Base-by-base conservation (phyloP, 805 yeast genomes). In the Ogataea methylovora region DNA sequence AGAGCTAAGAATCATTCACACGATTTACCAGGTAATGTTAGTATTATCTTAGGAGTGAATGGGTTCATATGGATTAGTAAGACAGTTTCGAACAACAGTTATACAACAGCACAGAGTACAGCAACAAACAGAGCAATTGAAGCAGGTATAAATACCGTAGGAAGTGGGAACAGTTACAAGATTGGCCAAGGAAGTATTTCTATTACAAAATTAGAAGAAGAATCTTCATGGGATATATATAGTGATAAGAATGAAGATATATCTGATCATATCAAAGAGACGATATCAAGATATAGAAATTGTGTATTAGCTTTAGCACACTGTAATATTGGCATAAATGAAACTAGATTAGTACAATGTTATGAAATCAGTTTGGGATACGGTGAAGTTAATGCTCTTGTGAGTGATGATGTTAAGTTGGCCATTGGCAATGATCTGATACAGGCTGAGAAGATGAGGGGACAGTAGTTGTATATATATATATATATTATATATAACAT, bases 21-120 rank as follows among this genome's bases (percentile, higher is more conserved):
- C 60, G 73, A 75, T 38, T 66, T 92, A n/a, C 95, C 96, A 1
- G 97, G 97, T n/a, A 84, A 84, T 47, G 85, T 92, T 23, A 86
- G 88, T 46, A 70, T 83, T 31, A 86, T 92, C 32, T 63, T 94
- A 28, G 98, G 99, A 22, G 94, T 90, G 8, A 92, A 94, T 55
- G 98, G 99, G 4, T 90, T 72, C 52, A 73, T 92, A 30, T 92
- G 98, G 98, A 61, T 92, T 33, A 76, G 84, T 50, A 85, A 85
- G 52, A 76, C 92, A 0, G 59, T 67, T 8, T 34, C 3, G 49
- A 52, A 31, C 37, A 44, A 34, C 37, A 49, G 54, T 11, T 43
- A 40, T 19, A 29, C n/a, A 19, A 13, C 24, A 33, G 22, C 29
- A 13, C 33, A 40, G 4, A 37, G 36, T 10, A 35, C 40, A 14